Conservation (phyloP, 1,284 basidiomycete species). For the Ceratobasidium sp. region DNA sequence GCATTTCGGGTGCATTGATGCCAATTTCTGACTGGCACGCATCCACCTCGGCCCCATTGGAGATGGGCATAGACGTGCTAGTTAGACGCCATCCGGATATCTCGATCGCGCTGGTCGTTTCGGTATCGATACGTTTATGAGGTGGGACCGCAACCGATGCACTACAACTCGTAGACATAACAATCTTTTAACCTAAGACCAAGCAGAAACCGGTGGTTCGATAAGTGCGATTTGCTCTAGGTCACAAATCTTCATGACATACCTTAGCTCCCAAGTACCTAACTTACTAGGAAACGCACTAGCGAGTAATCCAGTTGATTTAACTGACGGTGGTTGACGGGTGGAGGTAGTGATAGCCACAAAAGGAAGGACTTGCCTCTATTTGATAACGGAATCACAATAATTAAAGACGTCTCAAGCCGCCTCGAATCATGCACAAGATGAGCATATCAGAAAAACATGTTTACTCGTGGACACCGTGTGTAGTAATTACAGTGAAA, state of each 20-base stretch:
- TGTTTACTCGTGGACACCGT: constrained; percentile 11
- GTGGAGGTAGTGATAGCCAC: background rate
- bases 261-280: too few relatives aligned
- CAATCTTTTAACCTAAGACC: background rate
- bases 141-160: constrained; percentile 59
- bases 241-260: background rate
- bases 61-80: constrained; percentile 74
- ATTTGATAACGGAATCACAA: background rate
- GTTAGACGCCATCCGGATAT: constrained; percentile 72
- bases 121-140: constrained; percentile 71
- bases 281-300: background rate
- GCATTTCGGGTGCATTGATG: constrained; percentile 96
- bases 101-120: constrained; percentile 72
- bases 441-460: background rate
- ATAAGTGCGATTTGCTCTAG: background rate
- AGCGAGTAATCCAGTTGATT: background rate
- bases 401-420: background rate
- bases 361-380: background rate
- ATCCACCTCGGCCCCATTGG: constrained; percentile 78
- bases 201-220: background rate
- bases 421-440: background rate
- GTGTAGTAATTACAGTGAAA: constrained; percentile 40
- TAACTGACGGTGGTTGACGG: background rate
- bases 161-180: constrained; percentile 31
- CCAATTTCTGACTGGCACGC: constrained; percentile 68